Base-by-base conservation (phyloP, 2,329 filamentous ascomycete species). In the Fusarium falciforme region DNA sequence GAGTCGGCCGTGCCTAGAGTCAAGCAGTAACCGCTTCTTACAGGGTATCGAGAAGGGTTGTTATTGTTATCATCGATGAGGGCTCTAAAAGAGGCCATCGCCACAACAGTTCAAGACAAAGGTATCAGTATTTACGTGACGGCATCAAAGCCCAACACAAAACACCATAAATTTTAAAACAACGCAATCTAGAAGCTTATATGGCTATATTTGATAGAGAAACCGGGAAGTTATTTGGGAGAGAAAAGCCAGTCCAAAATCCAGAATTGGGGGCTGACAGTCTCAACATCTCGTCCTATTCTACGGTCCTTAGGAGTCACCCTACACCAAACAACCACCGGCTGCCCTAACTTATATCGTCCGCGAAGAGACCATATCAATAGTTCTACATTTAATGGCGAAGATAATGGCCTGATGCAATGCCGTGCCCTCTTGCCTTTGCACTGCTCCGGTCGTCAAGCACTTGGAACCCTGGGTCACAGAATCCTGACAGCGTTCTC, bases 321-420 rank as follows among this genome's bases (percentile, higher is more conserved):
- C 40, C 40, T 44, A 16, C 20, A 44, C 20, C 7, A 25, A 44
- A 22, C 12, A 20, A 9, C 40, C 12, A 25, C 20, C 7, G 0
- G 12, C 7, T 8, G 4, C 11, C 40, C 38, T 40, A 20, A 20
- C n/a, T 40, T 20, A 0, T 4, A 40, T 7, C 3, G 10, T 1
- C n/a, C 3, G 9, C 38, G 12, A 40, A 3, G 5, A 20, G 12
- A 25, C 8, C 4, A 25, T 9, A 16, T 25, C 4, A 9, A 7
- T 0, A 6, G 12, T 22, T 25, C 12, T 16, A 1, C 2, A 25
- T 16, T 0, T 6, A 47, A 17, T 25, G 1, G 22, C 7, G 1
- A 25, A 6, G 22, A 47, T 10, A 2, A 16, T 17, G 5, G 3
- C 20, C 20, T 25, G 8, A 16, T 22, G 5, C 6, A 4, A 7